phyloP scores from a whole-genome alignment of 495 filamentous ascomycete genomes.

The Podospora fimiseda region DNA sequence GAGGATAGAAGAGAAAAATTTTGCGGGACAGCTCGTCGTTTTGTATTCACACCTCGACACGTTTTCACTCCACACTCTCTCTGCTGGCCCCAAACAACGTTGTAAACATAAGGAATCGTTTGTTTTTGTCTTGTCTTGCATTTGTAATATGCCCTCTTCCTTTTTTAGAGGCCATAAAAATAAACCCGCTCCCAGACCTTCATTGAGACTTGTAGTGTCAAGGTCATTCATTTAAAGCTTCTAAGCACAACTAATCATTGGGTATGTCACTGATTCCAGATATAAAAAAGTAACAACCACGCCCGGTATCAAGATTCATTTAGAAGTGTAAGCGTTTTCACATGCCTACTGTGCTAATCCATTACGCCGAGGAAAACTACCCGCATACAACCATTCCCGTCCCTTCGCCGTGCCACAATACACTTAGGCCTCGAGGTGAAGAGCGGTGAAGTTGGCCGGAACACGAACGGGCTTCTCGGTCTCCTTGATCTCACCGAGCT shows the following conservation, averaged over 20 bases:
- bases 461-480: slow-evolving; percentile 32
- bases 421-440: slow-evolving; percentile 36
- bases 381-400: slow-evolving; percentile 21
- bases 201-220: slow-evolving; percentile 1
- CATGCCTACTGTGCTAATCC: slow-evolving; percentile 27
- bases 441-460: slow-evolving; percentile 31
- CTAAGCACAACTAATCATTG: slow-evolving; percentile 1
- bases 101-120: background rate
- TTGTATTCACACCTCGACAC: no score
- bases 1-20: no score
- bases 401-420: slow-evolving; percentile 7
- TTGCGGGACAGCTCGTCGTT: no score
- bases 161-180: background rate
- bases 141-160: background rate
- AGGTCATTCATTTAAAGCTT: slow-evolving; percentile 1
- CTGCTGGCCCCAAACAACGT: no score
- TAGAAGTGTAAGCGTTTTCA: slow-evolving; percentile 19
- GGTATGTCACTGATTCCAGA: slow-evolving; percentile 7
- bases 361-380: slow-evolving; percentile 31
- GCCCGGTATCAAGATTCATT: slow-evolving; percentile 35
- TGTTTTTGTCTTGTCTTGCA: no score
- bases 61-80: no score
- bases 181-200: background rate
- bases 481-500: slow-evolving; percentile 37
- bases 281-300: slow-evolving; percentile 10